phyloP scores from a whole-genome alignment of 257 asterid genomes.

The Solanum peruvianum region DNA sequence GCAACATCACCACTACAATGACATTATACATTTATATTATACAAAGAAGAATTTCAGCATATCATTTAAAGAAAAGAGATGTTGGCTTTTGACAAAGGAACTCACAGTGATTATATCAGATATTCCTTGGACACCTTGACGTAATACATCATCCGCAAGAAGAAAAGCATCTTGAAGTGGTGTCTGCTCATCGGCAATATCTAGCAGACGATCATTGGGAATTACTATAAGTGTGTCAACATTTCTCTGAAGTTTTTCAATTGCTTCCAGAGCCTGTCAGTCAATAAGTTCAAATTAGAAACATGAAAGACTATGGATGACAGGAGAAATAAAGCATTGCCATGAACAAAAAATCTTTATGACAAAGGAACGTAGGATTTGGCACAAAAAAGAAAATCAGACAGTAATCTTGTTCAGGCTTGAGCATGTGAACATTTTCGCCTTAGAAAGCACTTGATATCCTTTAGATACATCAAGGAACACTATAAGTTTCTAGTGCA shows the following conservation, averaged over 20 bases:
- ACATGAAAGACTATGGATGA: background rate
- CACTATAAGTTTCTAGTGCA: background rate
- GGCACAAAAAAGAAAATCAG: background rate
- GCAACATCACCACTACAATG: background rate
- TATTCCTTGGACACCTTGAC: slow-evolving; percentile 98
- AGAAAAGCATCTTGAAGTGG: slow-evolving; percentile 98
- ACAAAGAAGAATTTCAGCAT: background rate
- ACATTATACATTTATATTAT: background rate
- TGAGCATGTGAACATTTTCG: background rate
- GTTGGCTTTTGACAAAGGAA: background rate
- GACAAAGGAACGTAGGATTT: background rate
- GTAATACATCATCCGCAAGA: slow-evolving; percentile 94
- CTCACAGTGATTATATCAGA: slow-evolving; percentile 92
- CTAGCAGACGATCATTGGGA: slow-evolving; percentile 93
- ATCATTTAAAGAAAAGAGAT: background rate
- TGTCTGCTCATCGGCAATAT: slow-evolving; percentile 87
- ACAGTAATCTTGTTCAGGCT: background rate
- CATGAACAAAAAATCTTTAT: background rate
- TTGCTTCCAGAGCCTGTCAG: slow-evolving; percentile 82
- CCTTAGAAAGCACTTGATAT: background rate
- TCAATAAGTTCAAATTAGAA: background rate
- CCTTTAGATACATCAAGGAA: background rate
- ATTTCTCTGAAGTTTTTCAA: slow-evolving; percentile 89
- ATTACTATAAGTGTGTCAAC: slow-evolving; percentile 95
- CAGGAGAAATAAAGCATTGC: background rate